Evolutionary conservation across 1,284 basidiomycete species (phyloP), one percentile per base, ranked within the genome.

Genomic region (Porogramme epimiltina): DNA sequence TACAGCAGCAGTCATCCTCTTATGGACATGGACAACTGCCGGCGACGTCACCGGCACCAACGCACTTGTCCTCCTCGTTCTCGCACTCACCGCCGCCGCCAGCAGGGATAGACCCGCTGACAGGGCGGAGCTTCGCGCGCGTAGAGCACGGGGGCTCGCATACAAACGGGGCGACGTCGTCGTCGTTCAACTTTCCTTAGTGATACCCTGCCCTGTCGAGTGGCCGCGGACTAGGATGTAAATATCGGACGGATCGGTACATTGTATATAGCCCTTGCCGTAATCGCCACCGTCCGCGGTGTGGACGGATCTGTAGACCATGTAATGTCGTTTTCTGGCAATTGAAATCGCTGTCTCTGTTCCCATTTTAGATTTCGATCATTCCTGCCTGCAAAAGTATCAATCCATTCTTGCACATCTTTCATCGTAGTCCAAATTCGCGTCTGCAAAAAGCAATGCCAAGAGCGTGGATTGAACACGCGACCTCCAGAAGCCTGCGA

Each of bases 101-200:
- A 4, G 38, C 37, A 16, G 49, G 46, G 25, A 38, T 55, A 25
- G 57, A 59, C 34, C 57, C 57, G 1, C 49, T 59, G 4, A 47
- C 57, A 11, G 47, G 52, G 15, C 56, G 51, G 36, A 19, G 39
- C 5, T 59, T 49, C 42, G 40, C 43, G 3, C 50, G 49, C 6
- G 26, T 54, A 18, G 56, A 55, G 46, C 51, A 46, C 51, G 46
- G 34, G 47, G 47, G 13, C 31, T 40, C 18, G 46, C 38, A 19
- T 24, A 16, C 51, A 13, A 51, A 38, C 26, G 28, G 41, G 23
- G n/a, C 43, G 33, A 16, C 46, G 9, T 51, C 51, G 28, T 53
- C 46, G 9, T 51, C 51, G 28, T 53, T 54, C 38, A 47, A 42
- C 31, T 51, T 47, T 46, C 48, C 51, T 15, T 53, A 50, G 20